A percentile compares a stretch with the other conserved stretches of the same genome.
Evolutionary conservation across 768 basidiomycete species (phyloP).

Genomic region (Coprinopsis sp.): DNA sequence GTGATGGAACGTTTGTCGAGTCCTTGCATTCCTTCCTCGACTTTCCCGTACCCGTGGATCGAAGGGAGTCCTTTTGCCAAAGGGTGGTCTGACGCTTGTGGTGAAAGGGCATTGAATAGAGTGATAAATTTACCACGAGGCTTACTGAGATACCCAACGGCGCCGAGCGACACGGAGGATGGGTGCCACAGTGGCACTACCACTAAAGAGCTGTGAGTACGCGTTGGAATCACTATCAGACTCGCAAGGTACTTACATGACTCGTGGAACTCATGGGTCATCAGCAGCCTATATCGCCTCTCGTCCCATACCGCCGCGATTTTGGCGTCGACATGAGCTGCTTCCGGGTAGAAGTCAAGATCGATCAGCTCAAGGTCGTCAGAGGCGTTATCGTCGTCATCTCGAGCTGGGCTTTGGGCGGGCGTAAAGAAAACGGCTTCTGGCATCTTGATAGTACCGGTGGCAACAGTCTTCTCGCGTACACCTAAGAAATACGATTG

Average conservation of each 20-base stretch:
- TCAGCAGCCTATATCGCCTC: conserved; percentile 59
- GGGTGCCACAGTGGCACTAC: conserved; percentile 73
- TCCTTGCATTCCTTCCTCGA: conserved; percentile 42
- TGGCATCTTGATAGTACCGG: conserved; percentile 27
- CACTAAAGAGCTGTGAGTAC: conserved; percentile 32
- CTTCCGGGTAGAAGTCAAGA: conserved; percentile 26
- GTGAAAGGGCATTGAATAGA: conserved; percentile 67
- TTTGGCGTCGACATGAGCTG: conserved; percentile 32
- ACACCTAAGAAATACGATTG: too few relatives aligned
- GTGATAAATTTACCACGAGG: conserved; percentile 66
- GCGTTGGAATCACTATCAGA: conserved; percentile 3
- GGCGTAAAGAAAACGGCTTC: conserved; percentile 31
- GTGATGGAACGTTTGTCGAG: conserved; percentile 55
- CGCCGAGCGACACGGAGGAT: conserved; percentile 58
- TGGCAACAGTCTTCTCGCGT: conserved; percentile 30
- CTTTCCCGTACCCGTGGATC: conserved; percentile 60
- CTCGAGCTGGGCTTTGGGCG: not conserved
- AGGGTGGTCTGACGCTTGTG: conserved; percentile 40
- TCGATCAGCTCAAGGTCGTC: conserved; percentile 13
- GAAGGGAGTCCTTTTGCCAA: conserved; percentile 48
- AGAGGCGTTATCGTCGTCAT: not conserved
- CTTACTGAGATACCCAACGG: conserved; percentile 72
- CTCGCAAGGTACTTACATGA: conserved; percentile 50
- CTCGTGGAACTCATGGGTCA: conserved; percentile 65
- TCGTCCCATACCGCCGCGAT: conserved; percentile 51